Base-by-base conservation (phyloP, 2,329 filamentous ascomycete species). In the Penicillium sp. region DNA sequence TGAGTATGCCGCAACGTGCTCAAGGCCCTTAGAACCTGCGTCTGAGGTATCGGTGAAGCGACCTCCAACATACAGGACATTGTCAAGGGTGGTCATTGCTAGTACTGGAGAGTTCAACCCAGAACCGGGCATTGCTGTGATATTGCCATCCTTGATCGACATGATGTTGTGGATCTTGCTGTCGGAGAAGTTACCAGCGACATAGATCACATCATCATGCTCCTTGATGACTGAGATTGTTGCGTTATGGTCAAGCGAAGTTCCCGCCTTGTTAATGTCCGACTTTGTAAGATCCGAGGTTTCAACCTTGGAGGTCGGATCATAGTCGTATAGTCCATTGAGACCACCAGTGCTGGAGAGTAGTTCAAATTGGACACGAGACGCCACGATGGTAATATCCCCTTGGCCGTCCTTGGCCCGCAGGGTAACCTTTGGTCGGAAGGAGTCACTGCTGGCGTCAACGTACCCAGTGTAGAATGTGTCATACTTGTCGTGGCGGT, bases 401-500 rank as follows among this genome's bases (percentile, higher is more conserved):
- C 80, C 74, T 34, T 86, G 74, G 38, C 83, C 86, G 32, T 81
- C 71, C 23, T 85, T 77, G 5, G 93, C 89, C 0, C 85, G 82
- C 42, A 99, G 77, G 0, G 89, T 96, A 50, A 99, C 86, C 5
- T 84, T 84, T 15, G 93, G 91, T 40, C 86, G 86, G 79, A 97
- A 97, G 21, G 82, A 82, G 59, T 77, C 78, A 10, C 84, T 87
- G 50, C 83, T 86, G 51, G 86, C 86, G 68, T 97, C 91, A 51
- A 99, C 85, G 61, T 86, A 86, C 45, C 92, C 94, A 61, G 87
- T 88, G 74, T 91, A 96, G 55, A 99, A 86, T 63, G 90, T 86
- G 69, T 99, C 94, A 68, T 96, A 97, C 74, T 99, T 99, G 78
- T 97, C 93, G 71, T 87, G 95, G 70, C 95, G 83, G 75, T 99